Evolutionary conservation across 2,329 filamentous ascomycete species (phyloP), one percentile per base, ranked within the genome.

Genomic region (Fusarium domesticum): DNA sequence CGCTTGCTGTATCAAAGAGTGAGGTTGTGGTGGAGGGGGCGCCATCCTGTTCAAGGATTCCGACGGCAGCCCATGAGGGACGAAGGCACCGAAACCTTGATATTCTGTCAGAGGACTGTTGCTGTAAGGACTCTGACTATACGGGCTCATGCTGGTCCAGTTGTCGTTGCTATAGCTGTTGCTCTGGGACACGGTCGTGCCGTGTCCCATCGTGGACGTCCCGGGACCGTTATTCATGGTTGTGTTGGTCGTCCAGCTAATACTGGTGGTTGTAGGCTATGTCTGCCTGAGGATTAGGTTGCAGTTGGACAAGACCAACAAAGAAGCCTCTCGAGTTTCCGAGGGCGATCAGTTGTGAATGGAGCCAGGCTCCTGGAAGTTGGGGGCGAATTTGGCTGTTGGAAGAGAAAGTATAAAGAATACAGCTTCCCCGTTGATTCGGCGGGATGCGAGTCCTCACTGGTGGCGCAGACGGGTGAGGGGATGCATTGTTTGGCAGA

Each of bases 81-180:
- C 71, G 66, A 85, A 90, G 45, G 52, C 43, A 16, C 74, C 59
- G 51, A 71, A 83, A 54, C 73, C 75, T 47, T 75, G 72, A 61
- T 87, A 89, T 56, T 87, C 85, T 32, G 81, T 74, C 68, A 89
- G 80, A 18, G 84, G 62, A 20, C 65, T 81, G 45, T 64, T 57
- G 40, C 56, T 61, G 45, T 70, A 70, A 2, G 67, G 63, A 31
- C 84, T 85, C 50, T 84, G 80, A 55, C 83, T 81, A 59, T 88
- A 87, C 12, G 81, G 66, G 51, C 69, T 74, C 59, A 83, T 76
- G 58, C 76, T 75, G 37, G 71, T 71, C 81, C 80, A 82, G 59
- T 67, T 69, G 48, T 78, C 72, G 60, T 66, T 70, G 47, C 66
- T 47, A 42, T 66, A 67, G 32, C 56, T 57, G 39, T 58, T 57